phyloP scores from a whole-genome alignment of 768 basidiomycete species.

The Suillus weaverae region DNA sequence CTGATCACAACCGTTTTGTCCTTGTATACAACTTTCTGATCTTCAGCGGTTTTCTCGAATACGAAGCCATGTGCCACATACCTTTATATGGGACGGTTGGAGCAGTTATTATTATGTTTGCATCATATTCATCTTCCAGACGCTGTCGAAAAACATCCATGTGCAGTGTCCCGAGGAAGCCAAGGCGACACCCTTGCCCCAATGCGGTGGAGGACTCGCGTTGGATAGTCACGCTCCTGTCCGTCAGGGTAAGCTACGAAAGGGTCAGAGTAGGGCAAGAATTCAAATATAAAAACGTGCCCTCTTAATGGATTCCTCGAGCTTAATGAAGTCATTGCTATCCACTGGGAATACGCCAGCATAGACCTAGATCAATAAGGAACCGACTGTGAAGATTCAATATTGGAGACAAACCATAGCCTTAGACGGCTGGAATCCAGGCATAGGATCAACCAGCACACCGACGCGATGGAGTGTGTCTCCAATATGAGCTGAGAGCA shows the following conservation, averaged over 20 bases:
- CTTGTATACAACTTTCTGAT: slow-evolving; percentile 64
- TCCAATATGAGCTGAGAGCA: slow-evolving; percentile 76
- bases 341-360: slow-evolving; percentile 95
- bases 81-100: slow-evolving; percentile 95
- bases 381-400: slow-evolving; percentile 3
- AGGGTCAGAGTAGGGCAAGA: slow-evolving; percentile 11
- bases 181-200: slow-evolving; percentile 92
- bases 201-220: slow-evolving; percentile 92
- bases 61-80: slow-evolving; percentile 22
- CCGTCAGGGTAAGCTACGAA: slow-evolving; percentile 73
- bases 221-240: slow-evolving; percentile 87
- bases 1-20: slow-evolving; percentile 68
- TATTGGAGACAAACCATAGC: slow-evolving; percentile 68
- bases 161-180: slow-evolving; percentile 93
- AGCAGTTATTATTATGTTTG: slow-evolving; percentile 92
- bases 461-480: slow-evolving; percentile 86
- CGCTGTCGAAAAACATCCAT: slow-evolving; percentile 97
- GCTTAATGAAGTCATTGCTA: slow-evolving; percentile 84
- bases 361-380: slow-evolving; percentile 62
- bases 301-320: slow-evolving; percentile 93
- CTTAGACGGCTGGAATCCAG: slow-evolving; percentile 89
- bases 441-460: slow-evolving; percentile 74
- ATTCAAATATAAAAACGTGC: slow-evolving; percentile 43
- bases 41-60: slow-evolving; percentile 4
- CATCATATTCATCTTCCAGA: slow-evolving; percentile 94